Conservation (phyloP, 2,329 filamentous ascomycete species). For the Curvularia sp. region DNA sequence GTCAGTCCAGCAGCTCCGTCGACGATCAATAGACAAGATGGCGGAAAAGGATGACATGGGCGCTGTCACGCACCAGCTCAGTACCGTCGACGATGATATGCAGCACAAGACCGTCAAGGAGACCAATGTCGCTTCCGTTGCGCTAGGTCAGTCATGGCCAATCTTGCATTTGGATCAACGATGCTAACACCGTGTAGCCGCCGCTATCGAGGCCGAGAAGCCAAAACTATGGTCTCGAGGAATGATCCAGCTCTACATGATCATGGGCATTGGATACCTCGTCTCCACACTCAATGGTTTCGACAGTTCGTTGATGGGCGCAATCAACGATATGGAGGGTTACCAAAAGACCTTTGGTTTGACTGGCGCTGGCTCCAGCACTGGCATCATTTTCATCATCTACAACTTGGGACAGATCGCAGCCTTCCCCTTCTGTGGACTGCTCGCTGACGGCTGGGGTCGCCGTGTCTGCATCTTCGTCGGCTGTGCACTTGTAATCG, state of each 20-base stretch:
- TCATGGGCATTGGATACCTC: slow-evolving; percentile 46
- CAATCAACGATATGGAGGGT: slow-evolving; percentile 61
- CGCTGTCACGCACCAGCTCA: slow-evolving; percentile 35
- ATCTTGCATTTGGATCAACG: not conserved
- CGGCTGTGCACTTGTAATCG: slow-evolving; percentile 60
- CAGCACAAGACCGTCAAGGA: slow-evolving; percentile 33
- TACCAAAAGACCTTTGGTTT: slow-evolving; percentile 61
- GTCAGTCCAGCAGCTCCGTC: not conserved
- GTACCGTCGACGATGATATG: slow-evolving; percentile 31
- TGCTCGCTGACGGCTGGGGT: slow-evolving; percentile 54
- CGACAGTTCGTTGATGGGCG: slow-evolving; percentile 52
- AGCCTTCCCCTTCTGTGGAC: slow-evolving; percentile 56
- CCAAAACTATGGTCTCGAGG: slow-evolving; percentile 38
- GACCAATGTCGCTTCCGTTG: slow-evolving; percentile 41
- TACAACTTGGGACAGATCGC: slow-evolving; percentile 61
- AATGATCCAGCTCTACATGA: slow-evolving; percentile 45
- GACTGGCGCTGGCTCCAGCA: slow-evolving; percentile 56
- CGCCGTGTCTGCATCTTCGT: slow-evolving; percentile 64
- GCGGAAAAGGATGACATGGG: slow-evolving; percentile 31
- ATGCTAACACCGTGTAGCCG: slow-evolving; percentile 29
- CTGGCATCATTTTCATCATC: slow-evolving; percentile 56
- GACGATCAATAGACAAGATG: slow-evolving; percentile 17
- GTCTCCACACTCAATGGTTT: slow-evolving; percentile 47
- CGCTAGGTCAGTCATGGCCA: slow-evolving; percentile 30
- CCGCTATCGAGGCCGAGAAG: slow-evolving; percentile 44